A percentile compares a stretch with the other conserved stretches of the same genome.
phyloP scores from a whole-genome alignment of 2,329 filamentous ascomycete genomes.

The Beauveria sp. region DNA sequence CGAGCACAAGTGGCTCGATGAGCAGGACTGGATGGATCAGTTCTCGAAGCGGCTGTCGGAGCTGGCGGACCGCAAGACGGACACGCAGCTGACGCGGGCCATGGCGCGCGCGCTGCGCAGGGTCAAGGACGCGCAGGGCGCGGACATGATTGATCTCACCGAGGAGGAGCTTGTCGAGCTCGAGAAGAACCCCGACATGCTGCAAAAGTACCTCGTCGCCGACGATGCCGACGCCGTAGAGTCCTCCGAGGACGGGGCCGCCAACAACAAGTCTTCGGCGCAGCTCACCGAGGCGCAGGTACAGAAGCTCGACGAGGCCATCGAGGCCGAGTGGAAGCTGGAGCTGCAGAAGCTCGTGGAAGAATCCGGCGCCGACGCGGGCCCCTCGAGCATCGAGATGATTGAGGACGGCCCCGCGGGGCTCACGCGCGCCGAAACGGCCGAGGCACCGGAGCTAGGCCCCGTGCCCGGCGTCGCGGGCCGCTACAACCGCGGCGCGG shows the following conservation, averaged over 20 bases:
- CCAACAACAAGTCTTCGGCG: slow-evolving; percentile 16
- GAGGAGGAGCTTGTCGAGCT: slow-evolving; percentile 38
- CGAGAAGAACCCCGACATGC: slow-evolving; percentile 32
- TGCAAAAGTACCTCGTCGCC: slow-evolving; percentile 29
- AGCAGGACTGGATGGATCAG: slow-evolving; percentile 52
- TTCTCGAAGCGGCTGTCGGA: slow-evolving; percentile 41
- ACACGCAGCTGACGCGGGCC: slow-evolving; percentile 33
- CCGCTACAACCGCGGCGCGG: slow-evolving; percentile 39
- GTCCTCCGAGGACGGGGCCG: slow-evolving; percentile 15
- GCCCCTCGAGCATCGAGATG: slow-evolving; percentile 29
- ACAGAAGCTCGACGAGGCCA: slow-evolving; percentile 29
- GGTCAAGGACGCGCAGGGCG: slow-evolving; percentile 34
- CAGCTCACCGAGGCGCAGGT: slow-evolving; percentile 28
- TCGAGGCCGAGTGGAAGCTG: slow-evolving; percentile 28
- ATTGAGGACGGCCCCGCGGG: slow-evolving; percentile 30
- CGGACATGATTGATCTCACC: slow-evolving; percentile 41
- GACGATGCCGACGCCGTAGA: slow-evolving; percentile 19
- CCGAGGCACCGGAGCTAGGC: slow-evolving; percentile 42
- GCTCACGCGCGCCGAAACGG: slow-evolving; percentile 29
- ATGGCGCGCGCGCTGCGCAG: slow-evolving; percentile 34
- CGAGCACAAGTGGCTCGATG: slow-evolving; percentile 49
- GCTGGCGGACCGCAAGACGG: slow-evolving; percentile 35
- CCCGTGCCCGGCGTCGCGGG: slow-evolving; percentile 47
- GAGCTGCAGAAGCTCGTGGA: slow-evolving; percentile 30
- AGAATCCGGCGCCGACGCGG: slow-evolving; percentile 21